phyloP scores from a whole-genome alignment of 345 rosid genomes.

The Populus davidiana region DNA sequence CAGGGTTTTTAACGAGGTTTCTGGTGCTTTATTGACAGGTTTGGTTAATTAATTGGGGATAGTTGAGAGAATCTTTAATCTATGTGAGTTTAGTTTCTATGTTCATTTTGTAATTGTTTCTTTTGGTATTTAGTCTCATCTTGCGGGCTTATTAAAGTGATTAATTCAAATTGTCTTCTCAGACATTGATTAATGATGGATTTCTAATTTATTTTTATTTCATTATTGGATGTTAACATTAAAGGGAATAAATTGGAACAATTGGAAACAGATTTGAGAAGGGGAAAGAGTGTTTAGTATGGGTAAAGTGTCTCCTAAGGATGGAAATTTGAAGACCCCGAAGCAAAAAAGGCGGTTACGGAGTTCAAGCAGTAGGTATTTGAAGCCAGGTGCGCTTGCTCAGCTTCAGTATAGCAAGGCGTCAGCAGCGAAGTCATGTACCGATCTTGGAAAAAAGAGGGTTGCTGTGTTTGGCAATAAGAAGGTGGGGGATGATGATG shows the following conservation, averaged over 20 bases:
- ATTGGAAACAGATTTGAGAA: neutral
- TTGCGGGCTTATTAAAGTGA: neutral
- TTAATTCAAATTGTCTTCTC: conserved; percentile 5
- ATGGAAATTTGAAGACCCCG: conserved; percentile 35
- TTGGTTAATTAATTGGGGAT: neutral
- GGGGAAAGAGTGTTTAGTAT: conserved; percentile 12
- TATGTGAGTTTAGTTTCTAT: conserved; percentile 12
- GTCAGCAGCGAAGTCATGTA: conserved; percentile 53
- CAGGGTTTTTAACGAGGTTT: neutral
- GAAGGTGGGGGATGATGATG: conserved; percentile 33
- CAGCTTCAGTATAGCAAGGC: conserved; percentile 57
- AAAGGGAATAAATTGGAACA: neutral
- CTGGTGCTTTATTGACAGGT: neutral
- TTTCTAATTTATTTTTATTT: neutral
- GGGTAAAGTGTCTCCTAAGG: conserved; percentile 74
- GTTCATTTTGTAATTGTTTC: neutral
- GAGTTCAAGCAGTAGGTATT: conserved; percentile 52
- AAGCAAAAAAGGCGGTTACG: conserved; percentile 55
- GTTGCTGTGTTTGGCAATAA: conserved; percentile 46
- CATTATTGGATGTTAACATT: neutral
- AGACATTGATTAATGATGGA: conserved; percentile 20
- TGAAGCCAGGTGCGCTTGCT: conserved; percentile 86
- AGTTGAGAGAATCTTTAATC: neutral
- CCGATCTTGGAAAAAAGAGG: conserved; percentile 72
- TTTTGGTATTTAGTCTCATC: neutral